phyloP scores from a whole-genome alignment of 1,284 basidiomycete genomes.

The Cryptococcus amylolentus region DNA sequence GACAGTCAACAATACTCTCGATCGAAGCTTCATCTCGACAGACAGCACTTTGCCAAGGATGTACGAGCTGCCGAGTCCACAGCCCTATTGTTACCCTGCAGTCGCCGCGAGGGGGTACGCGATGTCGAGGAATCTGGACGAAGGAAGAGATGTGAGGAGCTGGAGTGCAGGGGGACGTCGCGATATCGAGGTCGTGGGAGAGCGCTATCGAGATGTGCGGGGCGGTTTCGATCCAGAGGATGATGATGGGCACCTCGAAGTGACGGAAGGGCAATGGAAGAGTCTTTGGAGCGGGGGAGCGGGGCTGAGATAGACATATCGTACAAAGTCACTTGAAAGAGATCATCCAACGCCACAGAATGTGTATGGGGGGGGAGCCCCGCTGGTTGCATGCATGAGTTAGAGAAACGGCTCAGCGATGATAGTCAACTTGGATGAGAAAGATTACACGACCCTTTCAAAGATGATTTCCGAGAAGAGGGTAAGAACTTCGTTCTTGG shows the following conservation, averaged over 20 bases:
- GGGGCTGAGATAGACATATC: too few relatives aligned
- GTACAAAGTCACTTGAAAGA: too few relatives aligned
- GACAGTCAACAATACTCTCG: background rate
- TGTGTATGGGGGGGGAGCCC: too few relatives aligned
- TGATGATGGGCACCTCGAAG: background rate
- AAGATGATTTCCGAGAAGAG: too few relatives aligned
- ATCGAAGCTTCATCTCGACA: background rate
- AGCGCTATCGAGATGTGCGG: too few relatives aligned
- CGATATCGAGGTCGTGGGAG: background rate
- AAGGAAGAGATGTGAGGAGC: background rate
- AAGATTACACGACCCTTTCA: too few relatives aligned
- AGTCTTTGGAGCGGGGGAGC: constrained; percentile 1
- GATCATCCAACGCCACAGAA: too few relatives aligned
- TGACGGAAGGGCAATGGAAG: constrained; percentile 6
- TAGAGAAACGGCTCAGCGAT: too few relatives aligned
- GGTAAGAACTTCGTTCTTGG: too few relatives aligned
- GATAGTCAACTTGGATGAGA: too few relatives aligned
- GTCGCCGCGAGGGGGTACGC: background rate
- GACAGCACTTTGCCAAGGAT: background rate
- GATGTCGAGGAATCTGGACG: background rate
- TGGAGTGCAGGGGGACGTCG: background rate
- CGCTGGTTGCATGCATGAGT: too few relatives aligned
- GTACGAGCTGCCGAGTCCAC: background rate
- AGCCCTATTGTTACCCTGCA: background rate
- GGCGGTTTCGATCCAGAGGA: background rate